These are phyloP conservation scores for Anethum foeniculum DNA, from an alignment of 140 eudicot species.

Conservation along the genomic window DNA sequence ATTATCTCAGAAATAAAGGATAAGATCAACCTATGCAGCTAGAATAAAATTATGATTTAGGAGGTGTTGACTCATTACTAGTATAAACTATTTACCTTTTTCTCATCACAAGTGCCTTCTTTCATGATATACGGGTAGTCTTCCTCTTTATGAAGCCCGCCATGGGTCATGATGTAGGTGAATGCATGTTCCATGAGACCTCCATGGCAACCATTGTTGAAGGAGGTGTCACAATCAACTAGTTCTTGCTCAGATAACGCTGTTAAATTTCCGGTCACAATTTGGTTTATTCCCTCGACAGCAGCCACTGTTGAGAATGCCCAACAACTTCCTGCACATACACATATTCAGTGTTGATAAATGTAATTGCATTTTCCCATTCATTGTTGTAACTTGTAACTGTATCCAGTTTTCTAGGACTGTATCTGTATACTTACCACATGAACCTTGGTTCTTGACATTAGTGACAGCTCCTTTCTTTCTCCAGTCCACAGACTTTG, in stretches of 20 bases:
- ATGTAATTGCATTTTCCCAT: background rate
- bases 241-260: slow-evolving; percentile 34
- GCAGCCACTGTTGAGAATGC: slow-evolving; percentile 40
- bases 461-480: slow-evolving; percentile 66
- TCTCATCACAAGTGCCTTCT: slow-evolving; percentile 57
- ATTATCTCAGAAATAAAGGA: background rate
- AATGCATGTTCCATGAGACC: slow-evolving; percentile 40
- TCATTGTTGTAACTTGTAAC: background rate
- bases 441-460: slow-evolving; percentile 65
- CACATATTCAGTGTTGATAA: background rate
- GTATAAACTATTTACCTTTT: slow-evolving; percentile 21
- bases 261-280: slow-evolving; percentile 30
- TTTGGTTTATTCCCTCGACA: slow-evolving; percentile 39
- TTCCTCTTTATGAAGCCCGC: slow-evolving; percentile 55
- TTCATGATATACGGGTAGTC: slow-evolving; percentile 66
- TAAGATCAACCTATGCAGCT: background rate
- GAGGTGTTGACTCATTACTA: background rate
- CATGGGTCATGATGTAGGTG: slow-evolving; percentile 22
- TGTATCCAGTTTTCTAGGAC: background rate
- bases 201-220: slow-evolving; percentile 35
- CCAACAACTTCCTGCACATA: slow-evolving; percentile 36
- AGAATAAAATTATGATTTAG: background rate
- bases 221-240: slow-evolving; percentile 27
- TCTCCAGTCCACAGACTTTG: slow-evolving; percentile 64
- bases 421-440: slow-evolving; percentile 33